Conservation (phyloP, 139 green algal species). For the Chlamydomonas asymmetrica region DNA sequence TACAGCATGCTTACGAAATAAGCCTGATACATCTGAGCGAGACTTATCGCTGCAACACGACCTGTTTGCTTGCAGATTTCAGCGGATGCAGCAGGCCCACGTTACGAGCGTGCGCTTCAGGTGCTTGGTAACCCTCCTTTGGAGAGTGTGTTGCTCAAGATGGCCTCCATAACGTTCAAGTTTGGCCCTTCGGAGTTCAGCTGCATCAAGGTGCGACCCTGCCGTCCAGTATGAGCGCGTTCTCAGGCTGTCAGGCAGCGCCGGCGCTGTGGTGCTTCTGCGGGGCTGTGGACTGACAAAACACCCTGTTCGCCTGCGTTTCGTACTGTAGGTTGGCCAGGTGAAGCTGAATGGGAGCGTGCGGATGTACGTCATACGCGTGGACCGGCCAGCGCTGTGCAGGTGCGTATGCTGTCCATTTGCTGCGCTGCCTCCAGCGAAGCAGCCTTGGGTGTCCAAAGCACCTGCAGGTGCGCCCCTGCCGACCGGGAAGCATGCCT, state of each 20-base stretch:
- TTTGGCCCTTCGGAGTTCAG: conserved; percentile 10
- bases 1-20: too few species aligned
- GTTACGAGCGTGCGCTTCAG: conserved; percentile 17
- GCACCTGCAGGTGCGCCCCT: too few species aligned
- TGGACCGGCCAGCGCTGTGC: conserved; percentile 22
- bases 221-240: too few species aligned
- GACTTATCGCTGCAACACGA: too few species aligned
- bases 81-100: conserved; percentile 15
- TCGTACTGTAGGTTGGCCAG: conserved; percentile 2
- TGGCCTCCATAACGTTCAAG: conserved; percentile 21
- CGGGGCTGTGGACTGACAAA: too few species aligned
- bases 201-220: too few species aligned
- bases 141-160: conserved; percentile 23
- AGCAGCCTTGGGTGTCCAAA: too few species aligned
- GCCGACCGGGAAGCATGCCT: not conserved
- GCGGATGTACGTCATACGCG: conserved; percentile 22
- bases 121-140: conserved; percentile 9
- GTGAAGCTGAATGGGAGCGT: conserved; percentile 15
- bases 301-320: too few species aligned
- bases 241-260: too few species aligned
- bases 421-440: not conserved
- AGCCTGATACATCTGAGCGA: too few species aligned
- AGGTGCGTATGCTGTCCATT: conserved; percentile 6
- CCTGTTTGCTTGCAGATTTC: conserved; percentile 29
- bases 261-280: too few species aligned